Base-by-base conservation (phyloP, 1,284 basidiomycete species). In the Pseudozyma thailandica region DNA sequence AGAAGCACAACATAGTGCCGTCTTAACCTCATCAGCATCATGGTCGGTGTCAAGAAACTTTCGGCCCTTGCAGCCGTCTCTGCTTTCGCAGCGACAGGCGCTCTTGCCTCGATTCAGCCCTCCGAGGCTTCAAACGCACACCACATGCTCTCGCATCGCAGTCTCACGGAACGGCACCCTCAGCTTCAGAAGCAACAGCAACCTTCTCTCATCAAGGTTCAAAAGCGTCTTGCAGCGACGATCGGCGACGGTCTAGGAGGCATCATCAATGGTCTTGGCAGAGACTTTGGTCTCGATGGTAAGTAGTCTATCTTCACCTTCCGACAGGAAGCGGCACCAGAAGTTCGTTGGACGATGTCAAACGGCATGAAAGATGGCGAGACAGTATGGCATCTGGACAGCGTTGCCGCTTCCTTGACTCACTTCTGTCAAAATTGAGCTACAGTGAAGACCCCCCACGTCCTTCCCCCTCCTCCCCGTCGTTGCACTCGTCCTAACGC, bases 61-160 rank as follows among this genome's bases (percentile, higher is more conserved):
- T 59, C 69, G 37, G 46, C 59, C 20, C 30, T 66, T 18, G 63
- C 62, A 4, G 69, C 51, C 31, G 46, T 66, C 42, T 72, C 69
- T 45, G 39, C 53, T 18, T 28, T 66, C 4, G 62, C 63, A 42
- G 51, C 55, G 9, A 38, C 69, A 3, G 63, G 63, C 25, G 54
- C 54, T 16, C 51, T 42, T 6, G 69, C 63, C 20, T 58, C 59
- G 21, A 45, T 62, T 9, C 54, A 72, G 35, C 50, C 46, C 15
- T 33, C 57, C 3, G 53, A 72, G 15, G 51, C 52, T 12, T 59
- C 63, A 10, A 49, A 66, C n/a, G 49, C 51, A 4, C 52, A 52
- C 30, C 45, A 57, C 43, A 25, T 50, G n/a, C 53, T 50, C 23
- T 45, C 55, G 12, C 66, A 70, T 25, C 54, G 61, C 37, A n/a